These are phyloP conservation scores for Royoungia palumana DNA, from an alignment of 768 basidiomycete species.

Conservation along the genomic window DNA sequence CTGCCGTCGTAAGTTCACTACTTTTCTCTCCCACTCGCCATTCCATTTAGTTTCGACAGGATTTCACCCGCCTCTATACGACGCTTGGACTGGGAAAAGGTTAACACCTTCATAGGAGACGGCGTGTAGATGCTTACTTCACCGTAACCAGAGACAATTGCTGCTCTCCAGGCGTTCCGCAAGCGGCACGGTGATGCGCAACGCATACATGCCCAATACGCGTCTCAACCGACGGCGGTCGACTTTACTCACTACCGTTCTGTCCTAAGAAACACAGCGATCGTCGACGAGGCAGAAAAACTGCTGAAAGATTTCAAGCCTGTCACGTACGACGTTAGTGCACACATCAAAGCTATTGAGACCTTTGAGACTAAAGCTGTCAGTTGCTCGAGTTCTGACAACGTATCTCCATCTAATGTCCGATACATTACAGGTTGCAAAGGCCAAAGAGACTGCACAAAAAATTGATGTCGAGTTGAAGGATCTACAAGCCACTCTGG, in stretches of 20 bases:
- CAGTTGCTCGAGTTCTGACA: conserved; percentile 26
- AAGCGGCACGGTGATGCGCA: conserved; percentile 91
- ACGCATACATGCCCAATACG: conserved; percentile 60
- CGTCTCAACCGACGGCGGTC: conserved; percentile 73
- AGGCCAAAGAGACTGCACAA: conserved; percentile 83
- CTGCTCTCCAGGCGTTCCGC: conserved; percentile 91
- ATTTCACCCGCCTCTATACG: conserved; percentile 80
- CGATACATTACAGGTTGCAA: conserved; percentile 57
- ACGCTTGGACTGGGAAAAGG: conserved; percentile 85
- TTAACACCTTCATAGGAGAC: conserved; percentile 22
- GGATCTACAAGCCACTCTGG: conserved; percentile 87
- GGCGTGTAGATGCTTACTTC: conserved; percentile 1
- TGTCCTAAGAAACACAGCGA: conserved; percentile 85
- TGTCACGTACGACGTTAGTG: conserved; percentile 84
- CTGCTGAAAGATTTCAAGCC: conserved; percentile 87
- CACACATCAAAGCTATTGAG: conserved; percentile 93
- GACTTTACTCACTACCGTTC: conserved; percentile 92
- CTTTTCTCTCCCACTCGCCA: neutral
- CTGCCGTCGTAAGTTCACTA: conserved; percentile 52
- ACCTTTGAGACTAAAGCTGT: conserved; percentile 97
- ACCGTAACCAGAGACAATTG: conserved; percentile 69
- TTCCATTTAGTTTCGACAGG: conserved; percentile 42
- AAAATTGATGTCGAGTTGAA: conserved; percentile 91
- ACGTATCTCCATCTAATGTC: conserved; percentile 4
- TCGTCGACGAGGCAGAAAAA: conserved; percentile 93